Base-by-base conservation (phyloP, 2,329 filamentous ascomycete species). In the Fusarium dlaminii region DNA sequence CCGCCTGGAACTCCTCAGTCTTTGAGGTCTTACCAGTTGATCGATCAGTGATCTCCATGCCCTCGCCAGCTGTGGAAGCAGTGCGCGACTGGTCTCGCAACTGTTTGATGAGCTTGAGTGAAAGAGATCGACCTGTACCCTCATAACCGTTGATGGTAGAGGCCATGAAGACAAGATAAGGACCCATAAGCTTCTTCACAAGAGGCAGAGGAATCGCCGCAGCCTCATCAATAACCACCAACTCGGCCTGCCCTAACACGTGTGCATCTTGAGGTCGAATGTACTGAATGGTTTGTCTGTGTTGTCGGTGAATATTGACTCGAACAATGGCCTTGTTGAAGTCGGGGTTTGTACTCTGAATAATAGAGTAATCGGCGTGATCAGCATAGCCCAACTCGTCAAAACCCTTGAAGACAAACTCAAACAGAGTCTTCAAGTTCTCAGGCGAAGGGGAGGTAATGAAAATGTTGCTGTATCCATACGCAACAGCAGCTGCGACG, bases 101-200 rank as follows among this genome's bases (percentile, higher is more conserved):
- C 83, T 99, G 96, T 82, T 98, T 97, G 74, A 99, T 98, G 75
- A 99, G 88, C 85, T 99, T 99, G 61, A 99, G 86, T 1, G 96
- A 98, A 11, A 99, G 88, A 2, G 96, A 98, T 66, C 96, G 91
- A 45, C 96, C 96, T 12, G 96, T 99, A 64, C 96, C 96, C 85
- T 99, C 96, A 81, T 99, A 99, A 66, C 96, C 96, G 80, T 98
- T 98, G 85, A 99, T 98, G 4, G 96, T 99, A 2, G 96, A 99
- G 2, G 97, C 95, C 96, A 99, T 98, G 84, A 99, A 99, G 14
- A 98, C 95, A 42, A 99, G 87, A 82, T 99, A 99, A 20, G 96
- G 96, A 0, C 96, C 96, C 90, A 99, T 95, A 45, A 99, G 87
- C 84, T 98, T 98, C 77, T 93, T 90, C 13, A 99, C 96, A 6